A percentile compares a stretch with the other conserved stretches of the same genome.
Evolutionary conservation across 441 rosid species (phyloP).

Genomic region (Eruca vesicaria): DNA sequence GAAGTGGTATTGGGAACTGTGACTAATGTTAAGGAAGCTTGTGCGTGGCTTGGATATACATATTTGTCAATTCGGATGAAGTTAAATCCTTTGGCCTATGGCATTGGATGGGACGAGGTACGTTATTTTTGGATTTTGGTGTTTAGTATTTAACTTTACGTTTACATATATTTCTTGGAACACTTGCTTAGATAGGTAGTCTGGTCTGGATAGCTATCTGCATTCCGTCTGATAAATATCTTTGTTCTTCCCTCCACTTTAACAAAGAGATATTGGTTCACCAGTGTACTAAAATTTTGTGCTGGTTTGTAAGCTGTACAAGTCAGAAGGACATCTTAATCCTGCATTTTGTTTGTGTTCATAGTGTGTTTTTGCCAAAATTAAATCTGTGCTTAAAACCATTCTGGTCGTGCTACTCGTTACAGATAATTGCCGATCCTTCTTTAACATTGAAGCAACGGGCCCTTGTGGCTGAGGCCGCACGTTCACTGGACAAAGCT

Average conservation of each 20-base stretch:
- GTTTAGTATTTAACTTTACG: neutral
- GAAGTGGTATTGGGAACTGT: slow-evolving; percentile 99
- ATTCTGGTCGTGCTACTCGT: slow-evolving; percentile 32
- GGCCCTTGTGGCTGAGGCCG: slow-evolving; percentile 93
- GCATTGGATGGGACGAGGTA: slow-evolving; percentile 99
- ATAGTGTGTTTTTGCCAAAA: slow-evolving; percentile 9
- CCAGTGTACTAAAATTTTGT: neutral
- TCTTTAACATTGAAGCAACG: slow-evolving; percentile 86
- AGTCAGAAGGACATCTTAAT: slow-evolving; percentile 13
- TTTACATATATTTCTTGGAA: slow-evolving; percentile 3
- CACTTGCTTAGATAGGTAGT: slow-evolving; percentile 4
- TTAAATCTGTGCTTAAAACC: slow-evolving; percentile 18
- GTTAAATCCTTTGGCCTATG: slow-evolving; percentile 96
- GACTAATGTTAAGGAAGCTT: slow-evolving; percentile 99
- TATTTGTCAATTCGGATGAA: slow-evolving; percentile 98
- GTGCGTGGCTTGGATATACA: slow-evolving; percentile 99
- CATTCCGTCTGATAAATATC: slow-evolving; percentile 11
- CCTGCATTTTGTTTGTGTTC: neutral
- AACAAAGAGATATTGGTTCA: neutral
- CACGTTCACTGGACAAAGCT: slow-evolving; percentile 97
- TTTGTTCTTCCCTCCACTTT: slow-evolving; percentile 4
- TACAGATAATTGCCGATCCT: slow-evolving; percentile 94
- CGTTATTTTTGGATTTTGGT: slow-evolving; percentile 15
- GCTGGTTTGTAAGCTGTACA: slow-evolving; percentile 13
- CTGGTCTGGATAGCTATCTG: neutral